Conservation (phyloP, 2,329 filamentous ascomycete species). For the Trichophyton schoenleinii region DNA sequence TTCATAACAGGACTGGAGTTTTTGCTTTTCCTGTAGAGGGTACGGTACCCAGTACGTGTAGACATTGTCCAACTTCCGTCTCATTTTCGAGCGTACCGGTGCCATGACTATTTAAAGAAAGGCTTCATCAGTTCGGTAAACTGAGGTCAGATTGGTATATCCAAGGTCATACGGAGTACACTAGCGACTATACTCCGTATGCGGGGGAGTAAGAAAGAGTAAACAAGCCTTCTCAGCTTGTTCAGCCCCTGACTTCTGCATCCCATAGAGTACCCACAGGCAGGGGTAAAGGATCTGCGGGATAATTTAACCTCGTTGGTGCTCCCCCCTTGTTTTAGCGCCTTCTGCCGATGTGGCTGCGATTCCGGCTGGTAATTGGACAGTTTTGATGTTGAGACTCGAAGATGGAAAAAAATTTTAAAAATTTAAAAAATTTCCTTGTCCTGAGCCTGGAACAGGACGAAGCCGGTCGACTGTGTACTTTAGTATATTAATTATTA, state of each 20-base stretch:
- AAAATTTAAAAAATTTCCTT: background rate
- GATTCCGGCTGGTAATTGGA: background rate
- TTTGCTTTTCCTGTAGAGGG: background rate
- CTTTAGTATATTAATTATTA: background rate
- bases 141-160: background rate
- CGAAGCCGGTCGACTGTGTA: background rate
- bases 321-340: background rate
- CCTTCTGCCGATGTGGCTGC: background rate
- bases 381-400: background rate
- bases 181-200: background rate
- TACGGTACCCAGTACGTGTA: background rate
- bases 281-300: background rate
- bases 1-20: background rate
- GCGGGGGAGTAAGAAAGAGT: background rate
- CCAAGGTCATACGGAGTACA: background rate
- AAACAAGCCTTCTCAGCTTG: background rate
- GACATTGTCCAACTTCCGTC: background rate
- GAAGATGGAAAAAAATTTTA: background rate
- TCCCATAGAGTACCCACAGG: background rate
- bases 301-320: background rate
- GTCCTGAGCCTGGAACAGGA: background rate
- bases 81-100: background rate
- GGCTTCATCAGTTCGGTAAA: background rate
- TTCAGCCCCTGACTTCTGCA: background rate
- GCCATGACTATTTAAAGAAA: background rate